Percentiles rank a stretch among this genome's conserved stretches.
Evolutionary conservation across 1,284 basidiomycete genomes (phyloP).

Genomic region (Ceratobasidium sp.): DNA sequence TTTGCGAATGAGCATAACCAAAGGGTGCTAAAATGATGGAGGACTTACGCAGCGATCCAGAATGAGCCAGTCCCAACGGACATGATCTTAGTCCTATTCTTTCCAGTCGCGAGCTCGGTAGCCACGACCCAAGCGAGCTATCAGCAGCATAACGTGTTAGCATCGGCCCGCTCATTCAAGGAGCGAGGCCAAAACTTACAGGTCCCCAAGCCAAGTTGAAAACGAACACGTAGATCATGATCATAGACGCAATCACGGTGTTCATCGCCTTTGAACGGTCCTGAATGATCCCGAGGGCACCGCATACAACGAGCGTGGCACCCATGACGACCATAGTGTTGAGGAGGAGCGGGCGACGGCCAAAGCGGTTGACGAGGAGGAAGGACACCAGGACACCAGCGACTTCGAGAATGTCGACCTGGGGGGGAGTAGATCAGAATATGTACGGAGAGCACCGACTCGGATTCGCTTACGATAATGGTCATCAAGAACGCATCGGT

Average conservation of each 20-base stretch:
- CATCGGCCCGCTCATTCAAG: not conserved
- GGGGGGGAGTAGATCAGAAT: no score
- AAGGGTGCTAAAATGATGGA: not conserved
- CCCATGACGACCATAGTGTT: constrained; percentile 60
- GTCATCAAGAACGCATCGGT: constrained; percentile 60
- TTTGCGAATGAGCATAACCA: not conserved
- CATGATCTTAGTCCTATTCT: constrained; percentile 61
- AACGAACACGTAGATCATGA: constrained; percentile 60
- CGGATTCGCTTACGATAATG: constrained; percentile 53
- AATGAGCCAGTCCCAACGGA: constrained; percentile 60
- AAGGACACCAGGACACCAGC: constrained; percentile 59
- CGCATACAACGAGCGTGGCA: constrained; percentile 58
- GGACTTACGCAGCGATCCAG: constrained; percentile 58
- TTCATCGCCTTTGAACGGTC: constrained; percentile 49
- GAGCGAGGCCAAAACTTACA: constrained; percentile 56
- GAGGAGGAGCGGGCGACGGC: constrained; percentile 60
- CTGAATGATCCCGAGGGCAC: constrained; percentile 55
- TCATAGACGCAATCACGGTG: constrained; percentile 61
- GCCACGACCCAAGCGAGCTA: constrained; percentile 53
- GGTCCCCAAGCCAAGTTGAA: constrained; percentile 63
- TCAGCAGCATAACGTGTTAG: not conserved
- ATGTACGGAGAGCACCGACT: not conserved
- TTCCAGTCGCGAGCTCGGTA: constrained; percentile 58
- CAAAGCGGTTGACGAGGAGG: constrained; percentile 61
- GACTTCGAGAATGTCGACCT: constrained; percentile 58